Evolutionary conservation across 1,284 basidiomycete genomes (phyloP), one percentile per base, ranked within the genome.

Genomic region (Ustilago shanxiensis): DNA sequence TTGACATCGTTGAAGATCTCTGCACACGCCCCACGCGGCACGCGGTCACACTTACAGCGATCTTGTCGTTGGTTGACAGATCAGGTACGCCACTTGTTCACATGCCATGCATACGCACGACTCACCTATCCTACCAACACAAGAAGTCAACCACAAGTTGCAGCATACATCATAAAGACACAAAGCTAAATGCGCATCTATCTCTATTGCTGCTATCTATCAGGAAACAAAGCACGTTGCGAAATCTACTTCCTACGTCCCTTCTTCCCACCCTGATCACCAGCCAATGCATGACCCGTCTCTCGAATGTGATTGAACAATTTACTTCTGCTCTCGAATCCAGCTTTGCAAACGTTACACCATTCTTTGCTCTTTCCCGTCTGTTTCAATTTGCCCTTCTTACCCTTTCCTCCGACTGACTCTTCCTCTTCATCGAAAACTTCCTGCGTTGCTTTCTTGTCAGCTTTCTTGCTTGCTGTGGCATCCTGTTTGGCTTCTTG

Each of bases 251-350:
- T 67, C 11, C 64, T 50, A 16, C 37, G 54, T 1, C 62, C 66
- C 37, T 69, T 77, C 52, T 69, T 66, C 9, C 55, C 61, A 8
- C 51, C 47, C 53, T 72, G 61, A 11, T 66, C 66, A 29, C 62
- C 68, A 11, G 90, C 91, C 29, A 89, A 82, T 1, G 93, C 93
- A 86, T 96, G 94, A 0, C 91, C 93, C 7, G 89, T 90, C 49
- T 90, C 89, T 39, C 88, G 89, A 79, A 95, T 90, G 85, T 94
- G 93, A 37, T 86, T 87, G 81, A 96, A 96, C 13, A 96, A 87
- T 82, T 92, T 93, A 1, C 92, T 93, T 70, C 91, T 91, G 80
- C 91, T 94, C 0, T 89, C 85, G 82, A 95, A 96, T 0, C 80
- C 61, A 51, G 88, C 85, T 18, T 87, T 85, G 86, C 94, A 96